Evolutionary conservation across 2,329 filamentous ascomycete species (phyloP), one percentile per base, ranked within the genome.

Genomic region (Penicillium sp.): DNA sequence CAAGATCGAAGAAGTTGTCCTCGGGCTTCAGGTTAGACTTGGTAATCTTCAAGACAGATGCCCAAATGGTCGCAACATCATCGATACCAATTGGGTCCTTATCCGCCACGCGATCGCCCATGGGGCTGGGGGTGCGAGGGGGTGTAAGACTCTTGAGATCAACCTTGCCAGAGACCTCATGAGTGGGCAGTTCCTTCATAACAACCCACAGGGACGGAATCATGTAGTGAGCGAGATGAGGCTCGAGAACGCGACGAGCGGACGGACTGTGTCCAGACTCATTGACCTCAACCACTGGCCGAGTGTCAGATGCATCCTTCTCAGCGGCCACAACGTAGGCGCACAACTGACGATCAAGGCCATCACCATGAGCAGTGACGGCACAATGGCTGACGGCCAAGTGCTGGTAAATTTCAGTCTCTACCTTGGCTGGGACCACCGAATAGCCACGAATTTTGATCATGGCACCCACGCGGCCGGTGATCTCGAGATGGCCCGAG

Each of bases 401-500:
- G 57, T 88, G 79, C 59, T 84, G 82, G 50, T 85, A 77, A 52
- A 92, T 88, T 6, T 85, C 83, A 60, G 85, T 87, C 67, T 92
- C 87, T 1, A 91, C 87, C 53, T 89, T 89, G 7, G 85, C 85
- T 6, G 88, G 88, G 23, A 90, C 87, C 3, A 91, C 85, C 1
- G 86, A 90, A 65, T 90, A 91, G 1, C 88, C 88, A 52, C 88
- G 83, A 10, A 90, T 81, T 72, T 91, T 91, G 74, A 91, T 90
- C 87, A 91, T 90, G 12, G 85, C 83, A 13, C 87, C 87, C 1
- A 89, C 85, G 47, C 88, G 83, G 31, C 88, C 88, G 6, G 86
- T 90, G 54, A 91, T 90, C 66, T 90, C 87, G 7, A 91, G 77
- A 6, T 85, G 74, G 1, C 88, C 88, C 1, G 81, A 86, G 0